Evolutionary conservation across 108 stramenopile species (phyloP).

Genomic region (Fistulifera pelliculosa): DNA sequence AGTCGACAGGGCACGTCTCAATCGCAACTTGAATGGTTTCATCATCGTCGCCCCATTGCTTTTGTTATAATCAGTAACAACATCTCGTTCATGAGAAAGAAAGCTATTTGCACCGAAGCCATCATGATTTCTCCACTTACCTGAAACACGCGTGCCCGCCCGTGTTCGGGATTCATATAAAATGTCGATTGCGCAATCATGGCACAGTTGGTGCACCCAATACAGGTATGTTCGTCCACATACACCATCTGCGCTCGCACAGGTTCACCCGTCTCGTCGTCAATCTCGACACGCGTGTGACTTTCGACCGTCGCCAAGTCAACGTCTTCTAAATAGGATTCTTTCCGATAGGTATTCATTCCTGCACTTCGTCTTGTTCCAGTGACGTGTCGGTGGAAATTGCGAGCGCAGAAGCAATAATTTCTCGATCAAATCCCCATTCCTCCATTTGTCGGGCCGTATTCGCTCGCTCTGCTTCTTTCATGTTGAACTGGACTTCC

Average conservation of each 20-base stretch:
- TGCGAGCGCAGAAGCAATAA: conserved; percentile 53
- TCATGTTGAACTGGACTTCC: conserved; percentile 63
- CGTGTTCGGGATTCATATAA: conserved; percentile 86
- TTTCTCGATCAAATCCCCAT: conserved; percentile 56
- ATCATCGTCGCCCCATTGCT: conserved; percentile 87
- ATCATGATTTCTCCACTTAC: too few species aligned
- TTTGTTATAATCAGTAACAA: too few species aligned
- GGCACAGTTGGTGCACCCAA: conserved; percentile 87
- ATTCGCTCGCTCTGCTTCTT: conserved; percentile 72
- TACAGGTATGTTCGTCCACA: conserved; percentile 89
- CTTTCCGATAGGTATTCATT: conserved; percentile 46
- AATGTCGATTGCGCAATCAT: conserved; percentile 83
- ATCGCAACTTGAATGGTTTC: conserved; percentile 79
- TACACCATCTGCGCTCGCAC: conserved; percentile 81
- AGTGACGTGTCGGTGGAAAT: conserved; percentile 51
- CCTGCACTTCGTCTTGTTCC: conserved; percentile 43
- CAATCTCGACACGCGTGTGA: conserved; percentile 56
- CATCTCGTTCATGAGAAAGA: too few species aligned
- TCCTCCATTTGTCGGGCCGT: conserved; percentile 79
- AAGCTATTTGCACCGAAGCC: too few species aligned
- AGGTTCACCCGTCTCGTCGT: conserved; percentile 58
- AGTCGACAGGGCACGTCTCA: conserved; percentile 89
- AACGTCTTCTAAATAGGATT: conserved; percentile 38
- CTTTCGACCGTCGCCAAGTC: conserved; percentile 60
- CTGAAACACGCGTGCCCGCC: conserved; percentile 80